These are phyloP conservation scores for Linnemannia zychae DNA, from an alignment of 192 early-diverging fungal species.

Conservation along the genomic window DNA sequence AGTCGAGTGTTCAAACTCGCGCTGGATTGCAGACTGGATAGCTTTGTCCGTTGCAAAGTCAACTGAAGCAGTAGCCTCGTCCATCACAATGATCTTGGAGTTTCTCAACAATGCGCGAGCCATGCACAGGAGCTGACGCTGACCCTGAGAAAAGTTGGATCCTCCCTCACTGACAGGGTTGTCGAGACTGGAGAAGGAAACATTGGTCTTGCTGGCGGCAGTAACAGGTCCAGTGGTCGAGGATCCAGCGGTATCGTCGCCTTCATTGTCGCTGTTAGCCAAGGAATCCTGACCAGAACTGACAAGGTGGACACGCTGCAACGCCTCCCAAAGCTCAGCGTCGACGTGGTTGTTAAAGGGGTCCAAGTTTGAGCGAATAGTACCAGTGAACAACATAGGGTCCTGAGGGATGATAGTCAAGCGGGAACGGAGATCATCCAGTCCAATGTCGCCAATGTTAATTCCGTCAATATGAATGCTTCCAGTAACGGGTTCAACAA, in stretches of 20 bases:
- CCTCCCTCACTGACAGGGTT: slow-evolving; percentile 74
- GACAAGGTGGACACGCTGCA: slow-evolving; percentile 82
- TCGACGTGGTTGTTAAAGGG: slow-evolving; percentile 86
- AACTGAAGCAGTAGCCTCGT: slow-evolving; percentile 92
- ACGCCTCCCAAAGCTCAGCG: slow-evolving; percentile 78
- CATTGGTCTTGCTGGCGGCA: slow-evolving; percentile 28
- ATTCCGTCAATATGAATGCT: slow-evolving; percentile 79
- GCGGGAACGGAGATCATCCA: slow-evolving; percentile 79
- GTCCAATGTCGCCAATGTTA: slow-evolving; percentile 76
- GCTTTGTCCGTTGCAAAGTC: slow-evolving; percentile 86
- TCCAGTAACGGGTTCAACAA: slow-evolving; percentile 81
- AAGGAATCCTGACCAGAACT: slow-evolving; percentile 30
- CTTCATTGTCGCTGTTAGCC: slow-evolving; percentile 30
- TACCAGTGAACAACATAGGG: slow-evolving; percentile 75
- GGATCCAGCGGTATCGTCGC: slow-evolving; percentile 9
- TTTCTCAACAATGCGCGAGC: slow-evolving; percentile 78
- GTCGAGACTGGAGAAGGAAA: slow-evolving; percentile 64
- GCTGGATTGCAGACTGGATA: slow-evolving; percentile 88
- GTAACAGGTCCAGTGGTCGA: neutral
- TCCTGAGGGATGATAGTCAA: slow-evolving; percentile 89
- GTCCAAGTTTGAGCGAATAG: slow-evolving; percentile 88
- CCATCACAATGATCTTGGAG: slow-evolving; percentile 79
- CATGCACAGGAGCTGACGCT: slow-evolving; percentile 87
- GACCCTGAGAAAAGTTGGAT: slow-evolving; percentile 84
- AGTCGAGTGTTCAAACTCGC: slow-evolving; percentile 79